phyloP scores from a whole-genome alignment of 78 protist species.

The Polysphondylium violaceum region DNA sequence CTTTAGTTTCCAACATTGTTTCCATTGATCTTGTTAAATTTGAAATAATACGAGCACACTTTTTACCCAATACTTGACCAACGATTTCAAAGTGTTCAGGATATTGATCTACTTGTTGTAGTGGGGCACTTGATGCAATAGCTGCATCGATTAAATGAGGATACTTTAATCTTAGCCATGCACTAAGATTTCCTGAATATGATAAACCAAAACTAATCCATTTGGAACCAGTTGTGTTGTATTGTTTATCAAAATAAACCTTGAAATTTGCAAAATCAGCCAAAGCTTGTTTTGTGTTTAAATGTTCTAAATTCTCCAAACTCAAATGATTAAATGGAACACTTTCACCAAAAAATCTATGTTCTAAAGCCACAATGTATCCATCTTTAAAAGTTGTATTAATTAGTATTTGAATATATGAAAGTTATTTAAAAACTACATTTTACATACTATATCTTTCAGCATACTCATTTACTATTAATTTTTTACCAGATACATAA shows the following conservation, averaged over 20 bases:
- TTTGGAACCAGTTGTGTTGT: not conserved
- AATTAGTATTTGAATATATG: not conserved
- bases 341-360: slow-evolving; percentile 3
- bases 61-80: too few species aligned
- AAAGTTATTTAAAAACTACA: slow-evolving; percentile 1
- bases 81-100: slow-evolving; percentile 71
- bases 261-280: slow-evolving; percentile 35
- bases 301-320: slow-evolving; percentile 37
- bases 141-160: slow-evolving; percentile 42
- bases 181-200: slow-evolving; percentile 76
- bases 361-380: slow-evolving; percentile 25
- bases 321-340: slow-evolving; percentile 19
- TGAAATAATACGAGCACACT: too few species aligned
- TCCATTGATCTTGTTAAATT: too few species aligned
- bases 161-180: slow-evolving; percentile 57
- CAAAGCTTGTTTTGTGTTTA: slow-evolving; percentile 52
- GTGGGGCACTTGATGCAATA: slow-evolving; percentile 78
- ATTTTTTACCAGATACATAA: not conserved
- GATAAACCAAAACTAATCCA: slow-evolving; percentile 80
- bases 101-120: slow-evolving; percentile 69
- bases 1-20: not conserved
- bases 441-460: not conserved
- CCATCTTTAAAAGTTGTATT: not conserved
- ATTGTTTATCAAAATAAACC: slow-evolving; percentile 3
- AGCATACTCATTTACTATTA: not conserved